Conservation (phyloP, 2,329 filamentous ascomycete genomes). For the Beauveria sp. region DNA sequence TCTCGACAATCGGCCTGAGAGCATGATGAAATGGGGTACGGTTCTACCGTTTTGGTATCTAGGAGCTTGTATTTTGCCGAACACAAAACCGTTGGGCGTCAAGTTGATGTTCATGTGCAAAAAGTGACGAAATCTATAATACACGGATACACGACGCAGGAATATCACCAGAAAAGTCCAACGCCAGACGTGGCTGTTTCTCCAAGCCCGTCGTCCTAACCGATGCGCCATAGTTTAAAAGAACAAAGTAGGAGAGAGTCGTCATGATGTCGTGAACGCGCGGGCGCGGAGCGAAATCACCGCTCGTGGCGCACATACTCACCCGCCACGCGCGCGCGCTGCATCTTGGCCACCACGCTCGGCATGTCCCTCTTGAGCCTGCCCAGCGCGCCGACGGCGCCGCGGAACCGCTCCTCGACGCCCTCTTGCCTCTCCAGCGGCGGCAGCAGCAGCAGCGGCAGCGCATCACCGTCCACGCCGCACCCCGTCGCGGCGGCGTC, state of each 20-base stretch:
- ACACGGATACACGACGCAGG: too few relatives aligned
- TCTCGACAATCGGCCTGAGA: not conserved
- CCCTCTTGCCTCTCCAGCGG: constrained; percentile 36
- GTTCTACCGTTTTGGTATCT: constrained; percentile 3
- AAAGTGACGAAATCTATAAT: not conserved
- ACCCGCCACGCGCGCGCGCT: constrained; percentile 53
- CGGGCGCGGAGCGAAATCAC: not conserved
- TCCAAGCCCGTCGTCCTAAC: not conserved
- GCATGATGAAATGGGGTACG: not conserved
- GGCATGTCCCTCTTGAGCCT: constrained; percentile 54
- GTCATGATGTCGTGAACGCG: not conserved
- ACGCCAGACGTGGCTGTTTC: not conserved
- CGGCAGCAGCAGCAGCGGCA: constrained; percentile 14
- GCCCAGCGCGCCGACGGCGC: constrained; percentile 43
- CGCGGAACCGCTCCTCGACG: constrained; percentile 39
- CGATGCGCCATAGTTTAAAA: not conserved
- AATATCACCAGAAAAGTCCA: not conserved
- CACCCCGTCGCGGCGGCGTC: constrained; percentile 29
- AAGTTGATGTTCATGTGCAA: not conserved
- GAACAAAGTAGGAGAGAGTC: not conserved
- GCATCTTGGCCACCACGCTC: constrained; percentile 55
- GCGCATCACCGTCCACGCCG: constrained; percentile 34
- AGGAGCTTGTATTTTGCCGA: not conserved
- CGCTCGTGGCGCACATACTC: constrained; percentile 38
- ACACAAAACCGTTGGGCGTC: not conserved